Evolutionary conservation across 129 eudicot species (phyloP), one percentile per base, ranked within the genome.

Genomic region (Ambrosia trifida): DNA sequence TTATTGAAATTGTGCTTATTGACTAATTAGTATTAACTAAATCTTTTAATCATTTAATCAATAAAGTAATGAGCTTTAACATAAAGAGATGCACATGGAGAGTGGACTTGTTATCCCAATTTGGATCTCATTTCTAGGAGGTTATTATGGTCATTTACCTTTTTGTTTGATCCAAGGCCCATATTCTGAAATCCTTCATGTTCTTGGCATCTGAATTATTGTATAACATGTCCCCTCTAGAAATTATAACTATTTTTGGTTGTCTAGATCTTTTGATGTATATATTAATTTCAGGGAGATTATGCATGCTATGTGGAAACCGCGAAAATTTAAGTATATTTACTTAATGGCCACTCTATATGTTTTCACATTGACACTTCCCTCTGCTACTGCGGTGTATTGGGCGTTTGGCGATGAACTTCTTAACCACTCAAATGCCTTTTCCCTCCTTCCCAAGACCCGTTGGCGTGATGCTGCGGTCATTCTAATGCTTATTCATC

Each of bases 281-380:
- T 9, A 28, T 67, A 52, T 61, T 50, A 40, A 65, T 72, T 59
- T 28, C 70, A 90, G 95, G 85, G 96, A 90, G 68, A 90, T 90
- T 69, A 90, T 90, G 96, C 96, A 90, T 70, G 96, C 96, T 0
- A 90, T 90, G 96, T 90, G 96, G 96, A 90, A 90, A 78, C 96
- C 96, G 4, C 91, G 87, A 44, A 87, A 85, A 50, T 87, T 90
- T 80, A 90, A 90, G 79, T 46, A 75, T 40, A 90, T 90, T 60
- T 90, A 90, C 79, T 75, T 90, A 66, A 28, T 87, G 12, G 97
- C 97, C 64, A 90, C 97, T 11, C 72, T 90, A 0, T 90, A 90
- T 70, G 97, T 90, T 60, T 77, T 87, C 56, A 90, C 97, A 35
- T 79, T 87, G 24, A 87, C 97, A 9, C 80, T 90, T 20, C 97